Evolutionary conservation across 495 filamentous ascomycete genomes (phyloP), one percentile per base, ranked within the genome.

Genomic region (Lasiosphaeria hispida): DNA sequence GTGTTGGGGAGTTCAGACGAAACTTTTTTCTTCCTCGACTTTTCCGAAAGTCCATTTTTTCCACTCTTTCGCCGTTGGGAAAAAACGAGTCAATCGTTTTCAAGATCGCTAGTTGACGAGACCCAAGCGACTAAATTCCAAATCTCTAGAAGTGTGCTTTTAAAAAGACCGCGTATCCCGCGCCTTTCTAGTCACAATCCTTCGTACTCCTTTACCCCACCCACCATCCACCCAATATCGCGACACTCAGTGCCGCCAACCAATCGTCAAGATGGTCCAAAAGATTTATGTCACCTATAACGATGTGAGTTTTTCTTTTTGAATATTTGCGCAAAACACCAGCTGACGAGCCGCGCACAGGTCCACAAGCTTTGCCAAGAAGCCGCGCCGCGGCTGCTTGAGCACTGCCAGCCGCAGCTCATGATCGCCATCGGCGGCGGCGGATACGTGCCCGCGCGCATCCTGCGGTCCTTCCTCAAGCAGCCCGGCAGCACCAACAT

Each of bases 401-500:
- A 84, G 68, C 81, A 87, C 1, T 90, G 96, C 77, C 80, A 88
- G 63, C 94, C 94, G 41, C 91, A 96, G 69, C 87, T 99, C 53
- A 97, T 99, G 83, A 95, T 99, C 72, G 94, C 94, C 67, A 99
- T 99, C 68, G 94, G 94, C 59, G 94, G 94, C 60, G 94, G 94
- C 67, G 94, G 94, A 53, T 99, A 97, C 72, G 91, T 99, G 17
- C 94, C 94, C 45, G 94, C 94, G 40, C 91, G 94, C 57, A 97
- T 99, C 74, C 85, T 99, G 55, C 89, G 93, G 47, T 97, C 94
- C 10, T 99, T 97, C 79, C 90, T 99, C 70, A 97, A 96, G 80
- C 84, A 85, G 67, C 81, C 89, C 50, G 90, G 88, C 58, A 84
- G 81, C 62, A 82, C 91, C 70, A 99, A 99, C 77, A 99, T 99